Base-by-base conservation (phyloP, 2,329 filamentous ascomycete genomes). In the Chaetomiaceae sp. region DNA sequence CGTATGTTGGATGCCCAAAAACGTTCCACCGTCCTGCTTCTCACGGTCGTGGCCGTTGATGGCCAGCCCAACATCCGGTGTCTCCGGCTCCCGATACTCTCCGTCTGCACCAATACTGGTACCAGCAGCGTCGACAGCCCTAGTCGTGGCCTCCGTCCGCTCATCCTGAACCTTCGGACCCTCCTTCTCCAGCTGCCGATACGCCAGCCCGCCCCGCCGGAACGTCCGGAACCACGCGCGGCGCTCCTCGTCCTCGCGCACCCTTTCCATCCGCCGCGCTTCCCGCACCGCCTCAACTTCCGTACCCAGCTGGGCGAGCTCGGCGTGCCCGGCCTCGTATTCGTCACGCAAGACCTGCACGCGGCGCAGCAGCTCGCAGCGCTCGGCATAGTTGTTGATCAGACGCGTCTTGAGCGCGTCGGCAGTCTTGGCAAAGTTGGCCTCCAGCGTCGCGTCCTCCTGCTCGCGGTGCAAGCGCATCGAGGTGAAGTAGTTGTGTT, bases 401-500 rank as follows among this genome's bases (percentile, higher is more conserved):
- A 52, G 59, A 60, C 41, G 24, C 2, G 15, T 14, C n/a, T 45
- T 30, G 33, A 49, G 33, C 4, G 22, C 19, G 14, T 43, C 49
- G 24, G 12, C 10, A 5, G 64, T 57, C 6, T 55, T 51, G 18
- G 59, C 54, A 41, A 64, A 65, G 14, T 65, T 60, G 20, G 60
- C 55, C 20, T 65, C 60, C 15, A 70, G 55, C 4, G 50, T 50
- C 18, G 55, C 48, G 11, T 71, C 60, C 42, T 65, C 57, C 11
- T 54, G 18, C 2, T 43, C 51, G 7, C 57, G 54, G 11, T 47
- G 41, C 5, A 14, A 41, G 14, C 34, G 45, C 17, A 58, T 54
- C 6, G 56, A 51, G 3, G 34, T 34, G 52, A 56, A 58, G 48
- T 62, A 65, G 12, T 65, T 61, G 30, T 55, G 52, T 49, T 68